phyloP scores from a whole-genome alignment of 1,284 basidiomycete species.

The Cystobasidiaceae sp. region DNA sequence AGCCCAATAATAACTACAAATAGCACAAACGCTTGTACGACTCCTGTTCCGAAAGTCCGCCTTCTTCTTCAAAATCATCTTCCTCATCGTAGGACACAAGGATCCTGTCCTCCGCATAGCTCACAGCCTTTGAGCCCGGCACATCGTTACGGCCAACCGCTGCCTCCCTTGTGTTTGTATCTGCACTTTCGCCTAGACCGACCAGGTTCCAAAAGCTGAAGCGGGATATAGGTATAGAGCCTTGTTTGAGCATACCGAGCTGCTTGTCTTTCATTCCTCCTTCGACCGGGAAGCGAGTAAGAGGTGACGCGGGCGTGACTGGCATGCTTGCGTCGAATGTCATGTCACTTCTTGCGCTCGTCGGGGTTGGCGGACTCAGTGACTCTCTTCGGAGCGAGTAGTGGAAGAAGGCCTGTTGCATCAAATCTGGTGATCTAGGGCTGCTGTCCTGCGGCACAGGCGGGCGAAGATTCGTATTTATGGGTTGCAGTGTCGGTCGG shows the following conservation, averaged over 20 bases:
- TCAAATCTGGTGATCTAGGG: too few relatives aligned
- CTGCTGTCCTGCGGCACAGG: too few relatives aligned
- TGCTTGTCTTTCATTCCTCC: neutral
- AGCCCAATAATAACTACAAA: neutral
- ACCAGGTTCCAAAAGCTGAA: slow-evolving; percentile 29
- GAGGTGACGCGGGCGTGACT: too few relatives aligned
- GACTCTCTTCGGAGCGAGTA: too few relatives aligned
- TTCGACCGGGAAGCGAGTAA: too few relatives aligned
- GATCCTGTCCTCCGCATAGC: neutral
- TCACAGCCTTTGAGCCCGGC: neutral
- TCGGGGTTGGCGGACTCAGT: too few relatives aligned
- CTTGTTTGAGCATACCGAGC: neutral
- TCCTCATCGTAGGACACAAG: neutral
- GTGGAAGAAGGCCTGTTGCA: too few relatives aligned
- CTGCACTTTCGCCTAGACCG: neutral
- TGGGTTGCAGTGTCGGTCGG: too few relatives aligned
- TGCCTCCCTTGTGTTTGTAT: neutral
- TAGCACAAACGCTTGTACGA: slow-evolving; percentile 10
- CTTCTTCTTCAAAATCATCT: slow-evolving; percentile 4
- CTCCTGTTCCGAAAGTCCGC: neutral
- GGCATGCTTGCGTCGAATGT: too few relatives aligned
- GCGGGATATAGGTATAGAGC: neutral
- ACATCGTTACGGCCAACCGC: too few relatives aligned
- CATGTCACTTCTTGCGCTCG: too few relatives aligned
- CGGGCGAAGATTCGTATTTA: too few relatives aligned